phyloP scores from a whole-genome alignment of 2,329 filamentous ascomycete species.

The Microcyclosporella mali region DNA sequence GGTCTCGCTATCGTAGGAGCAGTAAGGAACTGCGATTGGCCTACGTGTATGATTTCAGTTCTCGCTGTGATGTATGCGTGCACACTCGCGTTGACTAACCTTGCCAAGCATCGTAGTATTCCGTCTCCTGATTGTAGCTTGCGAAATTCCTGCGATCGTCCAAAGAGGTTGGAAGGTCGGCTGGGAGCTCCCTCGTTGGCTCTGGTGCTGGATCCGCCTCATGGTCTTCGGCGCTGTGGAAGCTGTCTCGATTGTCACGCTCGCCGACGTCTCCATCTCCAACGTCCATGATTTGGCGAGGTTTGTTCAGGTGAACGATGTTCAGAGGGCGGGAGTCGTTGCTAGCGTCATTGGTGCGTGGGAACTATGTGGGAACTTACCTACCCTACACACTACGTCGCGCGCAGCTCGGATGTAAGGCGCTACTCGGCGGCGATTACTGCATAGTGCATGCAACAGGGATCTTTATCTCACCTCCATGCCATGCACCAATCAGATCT shows the following conservation, averaged over 20 bases:
- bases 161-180: slow-evolving; percentile 83
- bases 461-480: too few species aligned
- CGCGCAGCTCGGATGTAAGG: too few species aligned
- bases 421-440: too few species aligned
- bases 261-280: slow-evolving; percentile 9
- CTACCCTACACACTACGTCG: too few species aligned
- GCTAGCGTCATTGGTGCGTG: slow-evolving; percentile 4
- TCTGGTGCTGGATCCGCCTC: slow-evolving; percentile 25
- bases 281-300: slow-evolving; percentile 12
- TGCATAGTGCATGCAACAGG: too few species aligned
- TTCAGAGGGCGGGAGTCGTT: not conserved
- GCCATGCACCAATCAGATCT: too few species aligned
- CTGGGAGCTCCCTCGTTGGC: slow-evolving; percentile 55
- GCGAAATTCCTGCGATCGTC: slow-evolving; percentile 74
- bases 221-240: slow-evolving; percentile 15
- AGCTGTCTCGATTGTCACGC: slow-evolving; percentile 6
- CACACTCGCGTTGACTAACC: slow-evolving; percentile 48
- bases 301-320: not conserved
- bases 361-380: not conserved
- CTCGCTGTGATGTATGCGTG: not conserved
- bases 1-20: slow-evolving; percentile 79
- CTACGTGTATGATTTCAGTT: slow-evolving; percentile 41
- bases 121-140: slow-evolving; percentile 70
- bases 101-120: slow-evolving; percentile 99
- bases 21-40: slow-evolving; percentile 91